Evolutionary conservation across 495 filamentous ascomycete species (phyloP), one percentile per base, ranked within the genome.

Genomic region (Lineolata rhizophorae): DNA sequence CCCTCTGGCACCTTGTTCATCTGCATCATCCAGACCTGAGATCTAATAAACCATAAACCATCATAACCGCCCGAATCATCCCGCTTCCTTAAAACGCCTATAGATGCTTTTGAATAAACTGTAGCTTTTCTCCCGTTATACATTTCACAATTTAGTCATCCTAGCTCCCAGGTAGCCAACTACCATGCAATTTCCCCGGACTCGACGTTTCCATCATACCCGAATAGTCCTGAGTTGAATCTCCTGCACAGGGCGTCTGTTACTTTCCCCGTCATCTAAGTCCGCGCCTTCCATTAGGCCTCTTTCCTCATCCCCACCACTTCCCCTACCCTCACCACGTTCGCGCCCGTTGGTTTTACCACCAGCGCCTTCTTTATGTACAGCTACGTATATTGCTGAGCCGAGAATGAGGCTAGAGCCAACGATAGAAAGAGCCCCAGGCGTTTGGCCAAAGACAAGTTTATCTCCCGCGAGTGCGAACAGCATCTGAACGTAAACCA

Each of bases 401-500:
- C 70, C 73, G 18, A 93, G 48, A 37, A 95, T 92, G 38, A 93
- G 44, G 18, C 58, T 70, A 22, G 76, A 81, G 5, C 85, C 85
- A 1, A 63, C 48, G 35, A 83, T 61, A 33, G 74, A 81, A 40
- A 70, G 51, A 20, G 58, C 43, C 12, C 67, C 66, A 30, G 87
- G 72, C 10, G 60, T 67, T 16, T 62, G 67, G 1, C 76, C 74
- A 60, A 75, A 94, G 9, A 94, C 54, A 30, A 75, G 54, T 35
- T 70, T 67, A 47, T 95, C 85, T 45, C 81, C 83, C 10, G 64
- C 65, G 11, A 91, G 56, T 8, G 85, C 84, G 48, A 92, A 93
- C 21, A 95, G 48, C 77, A 95, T 85, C 49, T 90, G 76, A 27
- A 71, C 80, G 46, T 92, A 95, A 3, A 80, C 58, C 80, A 93